Evolutionary conservation across 139 green algal species (phyloP).

Genomic region (Pedinophyceae sp.): DNA sequence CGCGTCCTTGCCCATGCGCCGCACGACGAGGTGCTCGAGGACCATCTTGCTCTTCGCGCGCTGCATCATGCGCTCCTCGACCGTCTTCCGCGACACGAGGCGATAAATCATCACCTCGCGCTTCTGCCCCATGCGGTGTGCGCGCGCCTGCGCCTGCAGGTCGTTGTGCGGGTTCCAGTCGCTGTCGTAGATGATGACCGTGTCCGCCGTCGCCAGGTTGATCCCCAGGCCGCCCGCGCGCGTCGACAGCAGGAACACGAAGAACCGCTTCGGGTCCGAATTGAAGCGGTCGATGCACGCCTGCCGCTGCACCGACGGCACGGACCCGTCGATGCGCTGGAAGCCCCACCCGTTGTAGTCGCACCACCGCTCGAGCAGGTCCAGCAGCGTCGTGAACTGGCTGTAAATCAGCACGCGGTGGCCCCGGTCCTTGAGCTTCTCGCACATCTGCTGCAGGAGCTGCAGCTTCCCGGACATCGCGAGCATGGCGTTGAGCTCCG

Average conservation of each 20-base stretch:
- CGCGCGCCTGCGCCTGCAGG: slow-evolving; percentile 47
- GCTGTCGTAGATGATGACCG: slow-evolving; percentile 67
- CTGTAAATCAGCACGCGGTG: slow-evolving; percentile 15
- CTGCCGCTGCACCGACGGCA: slow-evolving; percentile 38
- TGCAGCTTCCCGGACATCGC: slow-evolving; percentile 51
- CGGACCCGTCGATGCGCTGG: slow-evolving; percentile 41
- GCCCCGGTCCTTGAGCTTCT: slow-evolving; percentile 11
- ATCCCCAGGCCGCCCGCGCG: slow-evolving; percentile 63
- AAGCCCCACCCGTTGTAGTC: slow-evolving; percentile 19
- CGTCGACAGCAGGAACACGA: slow-evolving; percentile 86
- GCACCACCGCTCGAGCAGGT: slow-evolving; percentile 60
- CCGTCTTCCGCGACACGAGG: slow-evolving; percentile 51
- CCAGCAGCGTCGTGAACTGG: slow-evolving; percentile 39
- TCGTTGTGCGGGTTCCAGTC: slow-evolving; percentile 64
- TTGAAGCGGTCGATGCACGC: slow-evolving; percentile 63
- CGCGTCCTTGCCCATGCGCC: slow-evolving; percentile 24
- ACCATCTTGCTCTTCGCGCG: slow-evolving; percentile 64
- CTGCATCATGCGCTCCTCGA: slow-evolving; percentile 89
- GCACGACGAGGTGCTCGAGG: slow-evolving; percentile 72
- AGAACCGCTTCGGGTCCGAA: slow-evolving; percentile 26
- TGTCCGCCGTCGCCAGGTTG: slow-evolving; percentile 81
- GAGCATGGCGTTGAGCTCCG: not conserved
- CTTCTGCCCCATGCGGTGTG: slow-evolving; percentile 57
- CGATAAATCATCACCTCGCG: slow-evolving; percentile 67
- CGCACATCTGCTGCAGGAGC: slow-evolving; percentile 62